A percentile compares a stretch with the other conserved stretches of the same genome.
phyloP scores from a whole-genome alignment of 116 monocot species.

The Zostera marina region DNA sequence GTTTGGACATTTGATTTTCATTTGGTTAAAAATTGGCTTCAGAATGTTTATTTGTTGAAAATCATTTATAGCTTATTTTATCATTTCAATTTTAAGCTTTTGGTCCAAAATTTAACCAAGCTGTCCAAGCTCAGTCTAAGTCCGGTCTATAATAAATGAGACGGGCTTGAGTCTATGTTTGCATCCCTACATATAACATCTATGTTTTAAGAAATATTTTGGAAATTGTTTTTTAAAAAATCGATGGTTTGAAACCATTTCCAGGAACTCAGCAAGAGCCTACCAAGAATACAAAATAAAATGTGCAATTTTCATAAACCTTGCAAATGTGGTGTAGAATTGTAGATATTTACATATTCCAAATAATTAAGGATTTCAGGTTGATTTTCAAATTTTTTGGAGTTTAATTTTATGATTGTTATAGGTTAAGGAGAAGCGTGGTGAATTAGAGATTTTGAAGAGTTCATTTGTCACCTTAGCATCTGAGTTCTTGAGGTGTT shows the following conservation, averaged over 20 bases:
- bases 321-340: neutral
- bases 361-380: neutral
- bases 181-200: no score
- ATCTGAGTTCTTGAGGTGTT: conserved; percentile 82
- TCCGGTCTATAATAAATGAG: no score
- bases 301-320: neutral
- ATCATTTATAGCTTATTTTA: no score
- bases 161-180: no score
- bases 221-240: neutral
- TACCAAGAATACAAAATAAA: no score
- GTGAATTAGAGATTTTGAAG: conserved; percentile 72
- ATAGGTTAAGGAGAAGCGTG: conserved; percentile 86
- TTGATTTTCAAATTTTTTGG: neutral
- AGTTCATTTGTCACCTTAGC: conserved; percentile 78
- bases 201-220: conserved; percentile 1
- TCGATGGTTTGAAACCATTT: neutral
- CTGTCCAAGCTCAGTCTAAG: no score
- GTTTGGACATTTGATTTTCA: no score
- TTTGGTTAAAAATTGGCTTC: no score
- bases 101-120: no score
- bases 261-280: neutral
- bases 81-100: no score
- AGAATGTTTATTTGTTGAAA: no score
- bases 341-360: neutral
- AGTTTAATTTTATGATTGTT: neutral